Base-by-base conservation (phyloP, 495 filamentous ascomycete genomes). In the Lasiosphaeria ovina region DNA sequence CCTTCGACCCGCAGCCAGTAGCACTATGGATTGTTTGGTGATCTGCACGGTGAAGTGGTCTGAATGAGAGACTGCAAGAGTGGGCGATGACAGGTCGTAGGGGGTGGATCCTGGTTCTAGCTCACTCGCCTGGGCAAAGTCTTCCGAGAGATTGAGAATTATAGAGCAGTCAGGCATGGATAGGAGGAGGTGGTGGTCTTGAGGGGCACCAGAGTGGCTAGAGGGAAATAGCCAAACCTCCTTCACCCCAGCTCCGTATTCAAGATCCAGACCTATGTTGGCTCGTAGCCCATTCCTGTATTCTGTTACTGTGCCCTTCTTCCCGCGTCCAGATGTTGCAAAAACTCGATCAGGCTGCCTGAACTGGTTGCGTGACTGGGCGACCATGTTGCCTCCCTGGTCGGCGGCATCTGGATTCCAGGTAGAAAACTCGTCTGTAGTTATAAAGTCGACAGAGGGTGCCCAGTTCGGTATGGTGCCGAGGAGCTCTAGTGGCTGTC, bases 401-500 rank as follows among this genome's bases (percentile, higher is more conserved):
- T 54, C 49, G 14, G 34, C 47, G 7, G 12, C n/a, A 32, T 51
- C 44, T 49, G 65, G 57, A 34, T 66, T 57, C 62, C 70, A 67
- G 3, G 51, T 65, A 1, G 61, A 56, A 35, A 59, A 61, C 12
- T 66, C 66, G 10, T 71, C 67, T 5, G 84, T 78, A 35, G 84
- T 76, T 24, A 83, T 78, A 38, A 90, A 83, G 70, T 97, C 92
- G 17, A 84, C 81, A 31, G 87, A 81, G 1, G 94, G 92, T 0
- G 90, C 83, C 93, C 92, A 97, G 67, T 92, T 97, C 35, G 87
- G 81, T 54, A 83, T 70, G 6, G 72, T 72, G 44, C 83, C 77
- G 31, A 77, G 61, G 47, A 77, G 65, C 64, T 78, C 74, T 24
- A 79, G 78, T 42, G 77, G 71, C 45, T 79, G 71, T 54, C 81